These are phyloP conservation scores for Rhazya stricta DNA, from an alignment of 257 asterid genomes.

Conservation along the genomic window DNA sequence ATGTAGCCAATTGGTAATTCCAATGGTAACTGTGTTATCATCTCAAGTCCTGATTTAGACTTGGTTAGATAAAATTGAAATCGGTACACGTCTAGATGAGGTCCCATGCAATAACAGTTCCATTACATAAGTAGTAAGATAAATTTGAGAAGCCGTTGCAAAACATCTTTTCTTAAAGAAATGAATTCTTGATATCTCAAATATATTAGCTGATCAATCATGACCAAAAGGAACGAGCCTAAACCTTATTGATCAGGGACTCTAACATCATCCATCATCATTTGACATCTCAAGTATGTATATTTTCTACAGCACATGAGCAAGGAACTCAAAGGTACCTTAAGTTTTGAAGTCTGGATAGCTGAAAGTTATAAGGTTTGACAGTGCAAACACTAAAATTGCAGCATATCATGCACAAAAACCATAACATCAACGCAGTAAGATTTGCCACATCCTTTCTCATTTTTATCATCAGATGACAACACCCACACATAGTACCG, in stretches of 20 bases:
- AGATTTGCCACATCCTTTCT: too few relatives aligned
- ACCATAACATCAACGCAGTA: not conserved
- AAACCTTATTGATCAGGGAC: not conserved
- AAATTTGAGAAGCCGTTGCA: too few relatives aligned
- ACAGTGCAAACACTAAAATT: conserved; percentile 1
- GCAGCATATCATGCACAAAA: not conserved
- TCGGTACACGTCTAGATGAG: too few relatives aligned
- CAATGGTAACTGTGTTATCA: too few relatives aligned
- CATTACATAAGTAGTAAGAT: too few relatives aligned
- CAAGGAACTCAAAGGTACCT: not conserved
- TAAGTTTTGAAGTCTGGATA: not conserved
- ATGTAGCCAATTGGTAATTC: too few relatives aligned
- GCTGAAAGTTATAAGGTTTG: not conserved
- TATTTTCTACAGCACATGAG: not conserved
- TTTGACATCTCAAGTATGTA: not conserved
- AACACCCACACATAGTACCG: not conserved
- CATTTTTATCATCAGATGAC: not conserved
- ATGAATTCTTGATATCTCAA: too few relatives aligned
- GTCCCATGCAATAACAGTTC: too few relatives aligned
- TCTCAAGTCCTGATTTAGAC: too few relatives aligned
- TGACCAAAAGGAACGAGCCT: not conserved
- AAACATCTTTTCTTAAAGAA: too few relatives aligned
- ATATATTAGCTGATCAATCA: not conserved
- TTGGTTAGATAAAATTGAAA: too few relatives aligned
- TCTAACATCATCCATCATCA: not conserved